Base-by-base conservation (phyloP, 2,329 filamentous ascomycete species). In the Calonectria henricotiae region DNA sequence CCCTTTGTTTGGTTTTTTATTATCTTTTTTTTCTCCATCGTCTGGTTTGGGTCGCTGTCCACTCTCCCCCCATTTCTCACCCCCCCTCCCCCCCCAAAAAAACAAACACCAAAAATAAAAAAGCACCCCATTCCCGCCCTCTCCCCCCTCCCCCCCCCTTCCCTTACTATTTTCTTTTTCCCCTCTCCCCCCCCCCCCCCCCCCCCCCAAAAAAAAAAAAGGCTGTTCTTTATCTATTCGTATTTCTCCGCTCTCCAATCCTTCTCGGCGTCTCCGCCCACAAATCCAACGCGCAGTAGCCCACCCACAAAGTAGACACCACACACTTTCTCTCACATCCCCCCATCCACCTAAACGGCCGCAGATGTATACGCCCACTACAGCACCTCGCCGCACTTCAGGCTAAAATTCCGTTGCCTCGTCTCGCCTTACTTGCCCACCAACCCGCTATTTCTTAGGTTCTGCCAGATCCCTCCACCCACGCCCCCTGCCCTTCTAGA, bases 371-470 rank as follows among this genome's bases (percentile, higher is more conserved):
- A 47, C 43, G 23, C 55, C 43, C 23, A 27, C 37, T 41, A 32
- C 30, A 25, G 13, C 46, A 43, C 39, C 20, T 27, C n/a, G 17
- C 44, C 55, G 25, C 61, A 68, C 41, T 64, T 68, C 66, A 60
- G 66, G 49, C 61, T 64, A 68, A 64, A 68, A 64, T 51, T 55
- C 60, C n/a, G 37, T 20, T 44, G 65, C 65, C 65, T 67, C 37
- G 58, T 54, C 61, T 65, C 35, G 66, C 61, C 66, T 65, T 51
- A 54, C 61, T 39, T 60, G 65, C 27, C 32, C 66, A 43, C 47
- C 51, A 32, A 37, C 60, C 47, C 23, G 46, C 32, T 15, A 17
- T 44, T 35, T 13, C 47, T 32, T 43, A 13, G 30, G 25, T 32
- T 54, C 62, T 27, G 37, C 51, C 60, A 55, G 39, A 41, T 37